Evolutionary conservation across 169 alveolate species (phyloP).

Genomic region (Eimeria acervulina): DNA sequence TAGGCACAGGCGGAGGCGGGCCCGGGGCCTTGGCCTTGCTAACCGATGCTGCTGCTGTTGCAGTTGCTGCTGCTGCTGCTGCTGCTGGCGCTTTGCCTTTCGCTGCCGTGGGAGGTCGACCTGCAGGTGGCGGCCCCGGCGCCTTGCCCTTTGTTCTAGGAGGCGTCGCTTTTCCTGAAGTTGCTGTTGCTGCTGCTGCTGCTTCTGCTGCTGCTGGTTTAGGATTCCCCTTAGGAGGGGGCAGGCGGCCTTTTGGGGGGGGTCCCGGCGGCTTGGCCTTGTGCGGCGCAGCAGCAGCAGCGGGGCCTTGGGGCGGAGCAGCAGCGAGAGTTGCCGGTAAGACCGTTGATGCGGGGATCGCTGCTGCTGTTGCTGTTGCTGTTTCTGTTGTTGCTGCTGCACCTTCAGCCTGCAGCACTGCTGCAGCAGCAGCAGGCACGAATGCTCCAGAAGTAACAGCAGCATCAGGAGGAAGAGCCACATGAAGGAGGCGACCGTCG

Average conservation of each 20-base stretch:
- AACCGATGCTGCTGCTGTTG: constrained; percentile 2
- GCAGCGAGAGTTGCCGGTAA: neutral
- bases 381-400: constrained; percentile 33
- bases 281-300: constrained; percentile 4
- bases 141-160: constrained; percentile 41
- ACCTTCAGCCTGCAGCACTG: neutral
- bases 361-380: neutral
- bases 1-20: constrained; percentile 5
- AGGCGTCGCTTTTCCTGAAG: constrained; percentile 15
- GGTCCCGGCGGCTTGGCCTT: constrained; percentile 54
- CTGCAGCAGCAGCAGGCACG: constrained; percentile 23
- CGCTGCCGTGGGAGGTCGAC: constrained; percentile 10
- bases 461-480: constrained; percentile 33
- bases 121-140: constrained; percentile 38
- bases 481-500: constrained; percentile 48
- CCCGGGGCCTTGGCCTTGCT: constrained; percentile 34
- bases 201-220: constrained; percentile 7
- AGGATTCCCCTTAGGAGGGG: neutral
- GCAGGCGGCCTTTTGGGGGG: neutral
- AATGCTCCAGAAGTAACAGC: constrained; percentile 18
- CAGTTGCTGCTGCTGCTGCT: constrained; percentile 21
- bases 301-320: neutral
- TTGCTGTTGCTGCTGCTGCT: constrained; percentile 34
- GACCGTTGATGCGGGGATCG: neutral
- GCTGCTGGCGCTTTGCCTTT: constrained; percentile 2